Evolutionary conservation across 345 rosid genomes (phyloP).

Genomic region (Populus pruinosa): DNA sequence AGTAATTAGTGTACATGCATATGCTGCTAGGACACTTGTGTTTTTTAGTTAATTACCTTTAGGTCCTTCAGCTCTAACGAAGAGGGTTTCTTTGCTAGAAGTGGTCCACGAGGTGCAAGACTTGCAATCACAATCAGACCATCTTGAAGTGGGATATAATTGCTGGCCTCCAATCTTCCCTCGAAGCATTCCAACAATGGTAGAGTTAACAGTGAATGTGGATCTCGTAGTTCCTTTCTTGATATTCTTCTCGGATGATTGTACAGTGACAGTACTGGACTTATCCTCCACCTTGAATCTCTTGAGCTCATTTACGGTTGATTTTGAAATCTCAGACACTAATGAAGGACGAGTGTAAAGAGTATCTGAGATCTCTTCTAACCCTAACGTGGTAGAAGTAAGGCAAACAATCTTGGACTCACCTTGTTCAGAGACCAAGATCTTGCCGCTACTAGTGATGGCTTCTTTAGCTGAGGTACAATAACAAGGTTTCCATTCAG

Average conservation of each 20-base stretch:
- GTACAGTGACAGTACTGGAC: conserved; percentile 12
- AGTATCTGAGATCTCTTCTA: conserved; percentile 90
- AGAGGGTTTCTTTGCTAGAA: conserved; percentile 53
- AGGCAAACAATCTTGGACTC: conserved; percentile 69
- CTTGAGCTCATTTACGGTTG: conserved; percentile 24
- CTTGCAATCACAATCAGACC: conserved; percentile 92
- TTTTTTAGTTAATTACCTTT: conserved; percentile 24
- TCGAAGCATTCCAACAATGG: conserved; percentile 64
- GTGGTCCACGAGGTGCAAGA: conserved; percentile 74
- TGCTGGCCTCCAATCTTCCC: conserved; percentile 46
- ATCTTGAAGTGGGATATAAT: conserved; percentile 50
- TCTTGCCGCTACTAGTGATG: conserved; percentile 52
- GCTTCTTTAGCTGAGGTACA: conserved; percentile 67
- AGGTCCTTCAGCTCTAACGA: conserved; percentile 59
- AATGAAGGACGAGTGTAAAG: conserved; percentile 71
- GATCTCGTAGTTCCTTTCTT: conserved; percentile 39
- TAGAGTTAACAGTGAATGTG: conserved; percentile 48
- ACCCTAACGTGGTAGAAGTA: conserved; percentile 61
- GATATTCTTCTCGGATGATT: conserved; percentile 28
- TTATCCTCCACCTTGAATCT: conserved; percentile 23
- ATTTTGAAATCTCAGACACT: conserved; percentile 36
- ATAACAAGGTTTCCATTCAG: conserved; percentile 85
- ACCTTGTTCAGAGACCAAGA: conserved; percentile 79
- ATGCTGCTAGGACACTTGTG: too few relatives aligned
- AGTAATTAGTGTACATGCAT: too few relatives aligned